Base-by-base conservation (phyloP, 257 asterid genomes). In the Solanum medicagineum region DNA sequence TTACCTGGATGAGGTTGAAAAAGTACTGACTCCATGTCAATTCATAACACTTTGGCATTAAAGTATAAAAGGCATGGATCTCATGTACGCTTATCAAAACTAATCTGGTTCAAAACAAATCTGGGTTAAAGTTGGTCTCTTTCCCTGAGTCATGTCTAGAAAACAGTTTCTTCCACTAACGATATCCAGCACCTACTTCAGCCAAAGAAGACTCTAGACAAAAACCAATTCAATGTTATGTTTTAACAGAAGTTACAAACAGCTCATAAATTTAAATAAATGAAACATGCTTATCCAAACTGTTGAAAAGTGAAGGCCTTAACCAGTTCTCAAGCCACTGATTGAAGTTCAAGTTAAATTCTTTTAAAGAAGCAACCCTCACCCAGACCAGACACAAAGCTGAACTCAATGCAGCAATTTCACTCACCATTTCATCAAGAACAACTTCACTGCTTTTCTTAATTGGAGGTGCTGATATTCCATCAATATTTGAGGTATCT, bases 371-470 rank as follows among this genome's bases (percentile, higher is more conserved):
- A 49, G 26, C 36, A 49, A 47, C 60, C 44, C 51, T 75, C 62
- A 49, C 42, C 16, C n/a, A 75, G 44, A 75, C 60, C 59, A 49
- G 60, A 49, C 60, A 49, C 81, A 75, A 75, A 47, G 29, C 60
- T 7, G 44, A 73, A 22, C 44, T 75, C 81, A 75, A 75, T 45
- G 40, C 57, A 44, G 57, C 57, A 73, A 56, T 56, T 19, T 57
- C 55, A 62, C 92, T 56, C 62, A 91, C 98, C 92, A 59, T 87
- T 84, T 89, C 80, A 57, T 68, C 83, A 63, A 80, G 88, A 83
- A 82, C 87, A 77, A 85, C 87, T 40, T 88, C 92, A 24, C 14
- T 42, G 83, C 44, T 73, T 84, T 87, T 84, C 81, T 24, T 85
- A 69, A 85, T 85, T 29, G 80, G 83, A 85, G 84, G 73, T 54